Conservation (phyloP, 768 basidiomycete species). For the Trametes cingulata region DNA sequence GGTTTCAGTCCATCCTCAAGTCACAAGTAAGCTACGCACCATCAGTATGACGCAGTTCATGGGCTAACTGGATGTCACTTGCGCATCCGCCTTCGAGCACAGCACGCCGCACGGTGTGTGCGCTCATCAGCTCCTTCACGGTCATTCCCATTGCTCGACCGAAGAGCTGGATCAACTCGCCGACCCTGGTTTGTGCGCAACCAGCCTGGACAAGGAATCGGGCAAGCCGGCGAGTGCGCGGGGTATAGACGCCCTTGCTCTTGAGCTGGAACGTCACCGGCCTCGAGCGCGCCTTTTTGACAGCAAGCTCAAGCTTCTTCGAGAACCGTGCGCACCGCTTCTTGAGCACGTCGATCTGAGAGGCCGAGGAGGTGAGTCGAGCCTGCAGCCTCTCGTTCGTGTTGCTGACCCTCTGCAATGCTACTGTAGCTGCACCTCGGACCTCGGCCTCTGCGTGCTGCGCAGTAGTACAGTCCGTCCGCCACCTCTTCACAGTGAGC, state of each 20-base stretch:
- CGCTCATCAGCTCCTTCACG: slow-evolving; percentile 14
- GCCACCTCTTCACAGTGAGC: too few species aligned
- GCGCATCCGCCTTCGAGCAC: slow-evolving; percentile 26
- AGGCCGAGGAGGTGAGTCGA: background rate
- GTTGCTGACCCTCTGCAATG: background rate
- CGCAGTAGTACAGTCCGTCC: too few species aligned
- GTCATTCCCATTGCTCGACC: background rate
- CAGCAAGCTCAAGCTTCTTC: background rate
- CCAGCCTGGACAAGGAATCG: background rate
- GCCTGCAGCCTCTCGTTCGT: background rate
- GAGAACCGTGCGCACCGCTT: background rate
- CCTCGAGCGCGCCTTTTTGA: background rate
- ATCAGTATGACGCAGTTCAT: slow-evolving; percentile 6
- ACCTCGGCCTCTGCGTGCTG: too few species aligned
- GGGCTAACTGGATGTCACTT: slow-evolving; percentile 25
- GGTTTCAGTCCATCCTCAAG: too few species aligned
- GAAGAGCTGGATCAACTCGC: background rate
- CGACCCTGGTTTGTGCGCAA: background rate
- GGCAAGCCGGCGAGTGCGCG: background rate
- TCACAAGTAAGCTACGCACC: slow-evolving; percentile 11
- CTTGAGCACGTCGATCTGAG: background rate
- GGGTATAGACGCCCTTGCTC: background rate
- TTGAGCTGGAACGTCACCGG: background rate
- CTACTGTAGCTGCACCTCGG: background rate
- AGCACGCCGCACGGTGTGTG: slow-evolving; percentile 19